These are phyloP conservation scores for Paraphaeosphaeria minitans DNA, from an alignment of 2,329 filamentous ascomycete species.

Conservation along the genomic window DNA sequence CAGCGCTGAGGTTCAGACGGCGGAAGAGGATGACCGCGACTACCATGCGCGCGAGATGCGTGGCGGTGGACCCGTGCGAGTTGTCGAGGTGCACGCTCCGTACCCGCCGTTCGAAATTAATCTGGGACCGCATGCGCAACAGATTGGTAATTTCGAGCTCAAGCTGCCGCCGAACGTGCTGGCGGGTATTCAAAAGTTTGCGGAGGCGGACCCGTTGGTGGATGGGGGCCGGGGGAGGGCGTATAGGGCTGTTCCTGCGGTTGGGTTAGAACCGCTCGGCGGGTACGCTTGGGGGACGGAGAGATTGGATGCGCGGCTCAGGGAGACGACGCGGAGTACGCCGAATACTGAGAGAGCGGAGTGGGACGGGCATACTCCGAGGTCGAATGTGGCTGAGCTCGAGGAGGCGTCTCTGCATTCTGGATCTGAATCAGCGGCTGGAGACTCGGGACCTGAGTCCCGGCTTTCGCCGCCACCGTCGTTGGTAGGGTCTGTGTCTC, in stretches of 20 bases:
- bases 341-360: not conserved
- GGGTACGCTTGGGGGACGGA: no score
- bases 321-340: not conserved
- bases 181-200: not conserved
- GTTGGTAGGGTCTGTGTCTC: no score
- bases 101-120: no score
- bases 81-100: not conserved
- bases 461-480: no score
- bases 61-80: not conserved
- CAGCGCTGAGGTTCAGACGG: no score
- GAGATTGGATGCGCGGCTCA: no score
- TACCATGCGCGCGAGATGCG: not conserved
- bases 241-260: not conserved
- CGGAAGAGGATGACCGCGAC: not conserved
- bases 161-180: not conserved
- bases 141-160: not conserved
- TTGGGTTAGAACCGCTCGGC: not conserved
- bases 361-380: not conserved
- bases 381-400: not conserved
- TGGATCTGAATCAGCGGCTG: no score
- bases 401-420: not conserved
- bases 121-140: no score
- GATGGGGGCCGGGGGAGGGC: not conserved
- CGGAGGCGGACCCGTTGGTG: not conserved
- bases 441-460: not conserved